phyloP scores from a whole-genome alignment of 495 filamentous ascomycete genomes.

The Xylaria bambusicola region DNA sequence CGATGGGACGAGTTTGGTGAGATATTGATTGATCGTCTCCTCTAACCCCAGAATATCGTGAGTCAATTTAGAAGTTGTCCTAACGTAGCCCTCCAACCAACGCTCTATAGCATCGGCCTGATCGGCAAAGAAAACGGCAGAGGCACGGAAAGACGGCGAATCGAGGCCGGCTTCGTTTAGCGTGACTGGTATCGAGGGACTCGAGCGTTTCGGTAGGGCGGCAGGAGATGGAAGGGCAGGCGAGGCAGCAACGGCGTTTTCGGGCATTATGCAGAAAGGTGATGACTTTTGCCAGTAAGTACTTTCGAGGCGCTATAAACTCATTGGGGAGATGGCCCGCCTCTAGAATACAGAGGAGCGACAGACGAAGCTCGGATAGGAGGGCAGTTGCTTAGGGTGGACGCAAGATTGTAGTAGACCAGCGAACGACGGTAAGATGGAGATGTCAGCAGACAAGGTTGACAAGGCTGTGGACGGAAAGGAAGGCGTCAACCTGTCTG shows the following conservation, averaged over 20 bases:
- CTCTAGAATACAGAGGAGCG: slow-evolving; percentile 15
- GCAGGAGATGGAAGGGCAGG: slow-evolving; percentile 19
- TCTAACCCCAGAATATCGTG: slow-evolving; percentile 73
- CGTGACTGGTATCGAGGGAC: slow-evolving; percentile 68
- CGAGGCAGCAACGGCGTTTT: slow-evolving; percentile 22
- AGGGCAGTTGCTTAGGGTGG: not conserved
- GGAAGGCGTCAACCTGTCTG: not conserved
- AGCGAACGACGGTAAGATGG: not conserved
- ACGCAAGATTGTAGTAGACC: not conserved
- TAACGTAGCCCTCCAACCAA: slow-evolving; percentile 89
- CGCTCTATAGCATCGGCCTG: slow-evolving; percentile 88
- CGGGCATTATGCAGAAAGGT: slow-evolving; percentile 15
- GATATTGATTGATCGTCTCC: slow-evolving; percentile 68
- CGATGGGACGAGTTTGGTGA: slow-evolving; percentile 71
- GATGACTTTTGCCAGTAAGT: slow-evolving; percentile 4
- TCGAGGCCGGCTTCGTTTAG: slow-evolving; percentile 95
- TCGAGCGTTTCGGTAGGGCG: slow-evolving; percentile 29
- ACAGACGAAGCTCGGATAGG: slow-evolving; percentile 6
- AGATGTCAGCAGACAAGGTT: too few species aligned
- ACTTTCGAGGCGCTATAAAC: not conserved
- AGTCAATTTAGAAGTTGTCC: slow-evolving; percentile 72
- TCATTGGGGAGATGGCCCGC: slow-evolving; percentile 8
- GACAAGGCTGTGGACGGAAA: too few species aligned
- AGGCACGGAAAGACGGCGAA: slow-evolving; percentile 90
- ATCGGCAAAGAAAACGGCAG: slow-evolving; percentile 84